Base-by-base conservation (phyloP, 208 protist genomes). In the Acanthamoeba sp. region DNA sequence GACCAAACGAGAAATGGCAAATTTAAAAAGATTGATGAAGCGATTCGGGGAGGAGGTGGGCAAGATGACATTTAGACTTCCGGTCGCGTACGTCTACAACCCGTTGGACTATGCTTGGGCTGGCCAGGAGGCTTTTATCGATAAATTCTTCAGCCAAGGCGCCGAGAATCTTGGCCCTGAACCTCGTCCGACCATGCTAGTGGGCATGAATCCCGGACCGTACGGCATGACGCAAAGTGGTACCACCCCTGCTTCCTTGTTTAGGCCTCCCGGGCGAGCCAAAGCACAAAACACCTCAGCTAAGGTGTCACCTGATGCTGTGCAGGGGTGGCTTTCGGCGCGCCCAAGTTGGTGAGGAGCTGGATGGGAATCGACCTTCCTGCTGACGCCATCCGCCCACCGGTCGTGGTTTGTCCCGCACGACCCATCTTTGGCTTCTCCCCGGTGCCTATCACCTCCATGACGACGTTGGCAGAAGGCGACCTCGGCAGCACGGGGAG, bases 351-450 rank as follows among this genome's bases (percentile, higher is more conserved):
- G 42, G 34, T 87, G 27, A 20, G 29, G 55, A 24, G 12, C 50
- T 36, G 57, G 57, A 45, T 27, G 24, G 16, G 32, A 55, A 91
- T n/a, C 16, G 18, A 40, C 55, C 55, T 66, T 6, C 52, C 55
- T 16, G 9, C 82, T 0, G 82, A 90, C 18, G 82, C 82, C n/a
- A 90, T 90, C 48, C 82, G 34, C 10, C 34, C 82, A 42, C 82
- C 82, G 29, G 27, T 9, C 18, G 38, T 36, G n/a, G 34, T 38
- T 9, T 90, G 82, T 29, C 82, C 82, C 9, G 7, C 24, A 27
- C n/a, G 82, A 36, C 82, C 82, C 45, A 45, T 90, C 82, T 57
- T 90, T 62, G 82, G 82, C n/a, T 90, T 90, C 50, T 90, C 82
- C 9, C 38, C 82, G 1, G n/a, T 45, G 29, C 52, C 82, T 3